phyloP scores from a whole-genome alignment of 495 filamentous ascomycete genomes.

The Aspergillus ellipticus region DNA sequence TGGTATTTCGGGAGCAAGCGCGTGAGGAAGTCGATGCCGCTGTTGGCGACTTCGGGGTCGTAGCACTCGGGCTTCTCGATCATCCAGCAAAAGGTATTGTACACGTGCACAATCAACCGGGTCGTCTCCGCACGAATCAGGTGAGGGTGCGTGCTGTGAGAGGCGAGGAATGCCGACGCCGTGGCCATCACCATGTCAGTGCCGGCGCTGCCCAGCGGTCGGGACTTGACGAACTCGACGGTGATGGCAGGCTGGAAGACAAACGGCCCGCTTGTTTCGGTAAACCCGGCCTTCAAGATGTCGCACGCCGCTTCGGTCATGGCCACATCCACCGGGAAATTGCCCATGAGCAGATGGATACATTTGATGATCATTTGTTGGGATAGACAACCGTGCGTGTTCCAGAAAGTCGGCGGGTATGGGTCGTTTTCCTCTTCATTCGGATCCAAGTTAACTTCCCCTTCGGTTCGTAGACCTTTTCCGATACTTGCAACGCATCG shows the following conservation, averaged over 20 bases:
- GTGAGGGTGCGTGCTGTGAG: constrained; percentile 55
- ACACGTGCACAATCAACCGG: constrained; percentile 60
- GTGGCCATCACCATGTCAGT: constrained; percentile 73
- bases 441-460: constrained; percentile 65
- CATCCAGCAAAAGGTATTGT: constrained; percentile 60
- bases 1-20: constrained; percentile 64
- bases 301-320: constrained; percentile 74
- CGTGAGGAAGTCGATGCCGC: constrained; percentile 67
- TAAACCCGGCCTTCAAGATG: constrained; percentile 73
- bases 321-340: constrained; percentile 59
- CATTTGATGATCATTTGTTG: constrained; percentile 57
- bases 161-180: constrained; percentile 67
- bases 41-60: constrained; percentile 79
- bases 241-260: constrained; percentile 67
- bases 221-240: constrained; percentile 65
- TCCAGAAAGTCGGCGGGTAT: constrained; percentile 57
- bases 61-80: constrained; percentile 47
- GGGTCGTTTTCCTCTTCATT: constrained; percentile 38
- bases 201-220: constrained; percentile 60
- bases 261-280: constrained; percentile 73
- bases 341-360: constrained; percentile 44
- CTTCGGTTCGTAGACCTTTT: constrained; percentile 70
- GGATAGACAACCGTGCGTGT: constrained; percentile 47
- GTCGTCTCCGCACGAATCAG: constrained; percentile 46
- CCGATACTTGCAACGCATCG: constrained; percentile 74